phyloP scores from a whole-genome alignment of 352 stramenopile genomes.

The Phytopythium kandeliae region DNA sequence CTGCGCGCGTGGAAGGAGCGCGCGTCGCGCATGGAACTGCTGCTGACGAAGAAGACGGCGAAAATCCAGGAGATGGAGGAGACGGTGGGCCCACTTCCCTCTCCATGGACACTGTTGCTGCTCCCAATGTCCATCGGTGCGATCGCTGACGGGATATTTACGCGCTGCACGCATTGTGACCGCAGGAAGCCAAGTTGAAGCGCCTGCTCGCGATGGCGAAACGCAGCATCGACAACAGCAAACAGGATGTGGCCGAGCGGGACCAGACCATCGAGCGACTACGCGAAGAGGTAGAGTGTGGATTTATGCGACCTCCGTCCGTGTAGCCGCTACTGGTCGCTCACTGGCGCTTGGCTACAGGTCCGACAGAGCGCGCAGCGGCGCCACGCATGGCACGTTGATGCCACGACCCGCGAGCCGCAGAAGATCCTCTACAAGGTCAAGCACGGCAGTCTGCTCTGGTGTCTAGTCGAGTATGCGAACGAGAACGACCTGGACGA shows the following conservation, averaged over 20 bases:
- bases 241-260: slow-evolving; percentile 70
- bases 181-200: slow-evolving; percentile 76
- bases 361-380: slow-evolving; percentile 24
- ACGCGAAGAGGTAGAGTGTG: slow-evolving; percentile 25
- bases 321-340: background rate
- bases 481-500: slow-evolving; percentile 67
- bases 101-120: background rate
- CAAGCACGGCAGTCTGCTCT: slow-evolving; percentile 45
- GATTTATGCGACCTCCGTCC: background rate
- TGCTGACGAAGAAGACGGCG: slow-evolving; percentile 64
- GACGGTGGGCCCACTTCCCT: slow-evolving; percentile 28
- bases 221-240: slow-evolving; percentile 87
- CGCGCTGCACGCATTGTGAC: no score
- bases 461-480: slow-evolving; percentile 82
- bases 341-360: slow-evolving; percentile 3
- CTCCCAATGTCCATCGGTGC: no score
- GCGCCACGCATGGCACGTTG: slow-evolving; percentile 42
- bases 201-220: slow-evolving; percentile 82
- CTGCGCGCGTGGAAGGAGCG: slow-evolving; percentile 59
- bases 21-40: slow-evolving; percentile 43
- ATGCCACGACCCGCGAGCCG: slow-evolving; percentile 46
- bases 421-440: slow-evolving; percentile 67
- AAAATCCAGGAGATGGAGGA: slow-evolving; percentile 76
- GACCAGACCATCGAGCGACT: slow-evolving; percentile 44
- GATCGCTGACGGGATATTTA: no score